Percentiles rank a stretch among this genome's conserved stretches.
Evolutionary conservation across 2,329 filamentous ascomycete genomes (phyloP).

Genomic region (Phialemonium atrogriseum): DNA sequence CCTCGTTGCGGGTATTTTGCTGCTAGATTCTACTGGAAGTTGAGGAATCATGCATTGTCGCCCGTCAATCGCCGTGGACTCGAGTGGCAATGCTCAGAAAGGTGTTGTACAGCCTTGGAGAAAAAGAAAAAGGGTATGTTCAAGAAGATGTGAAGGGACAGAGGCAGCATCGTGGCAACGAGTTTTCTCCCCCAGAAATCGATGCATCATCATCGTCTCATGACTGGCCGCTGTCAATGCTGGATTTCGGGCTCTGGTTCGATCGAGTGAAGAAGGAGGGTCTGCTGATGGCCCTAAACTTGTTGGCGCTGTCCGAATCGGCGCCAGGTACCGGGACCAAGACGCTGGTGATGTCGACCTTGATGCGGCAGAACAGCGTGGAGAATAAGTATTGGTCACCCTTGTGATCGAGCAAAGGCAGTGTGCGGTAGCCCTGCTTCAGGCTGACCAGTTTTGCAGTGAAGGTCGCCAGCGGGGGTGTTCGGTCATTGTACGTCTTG

Average conservation of each 20-base stretch:
- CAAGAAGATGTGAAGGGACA: too few relatives aligned
- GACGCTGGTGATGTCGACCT: conserved; percentile 51
- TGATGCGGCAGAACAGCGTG: conserved; percentile 84
- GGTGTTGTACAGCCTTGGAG: too few relatives aligned
- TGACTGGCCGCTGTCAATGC: conserved; percentile 27
- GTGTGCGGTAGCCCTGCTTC: conserved; percentile 84
- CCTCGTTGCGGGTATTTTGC: conserved; percentile 1
- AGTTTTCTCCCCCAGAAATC: too few relatives aligned
- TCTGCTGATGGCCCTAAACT: conserved; percentile 47
- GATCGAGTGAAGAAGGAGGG: conserved; percentile 52
- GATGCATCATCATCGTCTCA: conserved; percentile 10
- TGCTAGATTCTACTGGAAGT: not conserved
- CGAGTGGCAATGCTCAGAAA: too few relatives aligned
- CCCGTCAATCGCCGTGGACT: too few relatives aligned
- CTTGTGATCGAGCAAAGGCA: conserved; percentile 79
- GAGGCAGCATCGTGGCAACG: too few relatives aligned
- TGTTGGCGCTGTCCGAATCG: conserved; percentile 34
- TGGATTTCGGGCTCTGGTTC: conserved; percentile 42
- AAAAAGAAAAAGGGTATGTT: too few relatives aligned
- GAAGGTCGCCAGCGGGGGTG: conserved; percentile 71
- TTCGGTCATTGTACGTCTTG: conserved; percentile 61
- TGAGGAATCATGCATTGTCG: conserved; percentile 2
- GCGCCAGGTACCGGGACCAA: conserved; percentile 42
- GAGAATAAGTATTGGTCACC: conserved; percentile 94
- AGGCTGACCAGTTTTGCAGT: conserved; percentile 87